Percentiles rank a stretch among this genome's conserved stretches.
Conservation (phyloP, 1,284 basidiomycete species). For the Trichosporon sp. region DNA sequence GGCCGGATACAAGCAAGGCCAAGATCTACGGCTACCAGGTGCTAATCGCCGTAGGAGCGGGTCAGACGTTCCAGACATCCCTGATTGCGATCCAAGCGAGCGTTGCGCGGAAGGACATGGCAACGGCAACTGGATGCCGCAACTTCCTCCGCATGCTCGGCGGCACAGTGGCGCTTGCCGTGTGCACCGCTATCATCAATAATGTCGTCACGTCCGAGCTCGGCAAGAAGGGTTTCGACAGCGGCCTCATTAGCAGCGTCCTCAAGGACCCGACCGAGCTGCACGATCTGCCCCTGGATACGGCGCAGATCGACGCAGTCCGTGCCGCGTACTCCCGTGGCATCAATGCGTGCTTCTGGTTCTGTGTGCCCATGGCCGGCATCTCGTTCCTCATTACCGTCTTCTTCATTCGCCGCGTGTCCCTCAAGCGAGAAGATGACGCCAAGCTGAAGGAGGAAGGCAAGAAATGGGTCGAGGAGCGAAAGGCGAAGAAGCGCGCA, state of each 20-base stretch:
- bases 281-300: slow-evolving; percentile 12
- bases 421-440: slow-evolving; percentile 32
- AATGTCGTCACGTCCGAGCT: slow-evolving; percentile 26
- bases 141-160: slow-evolving; percentile 38
- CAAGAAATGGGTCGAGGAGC: slow-evolving; percentile 26
- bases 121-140: slow-evolving; percentile 31
- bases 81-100: slow-evolving; percentile 53
- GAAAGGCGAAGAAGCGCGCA: slow-evolving; percentile 12
- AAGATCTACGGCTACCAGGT: slow-evolving; percentile 62
- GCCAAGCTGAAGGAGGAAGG: slow-evolving; percentile 26
- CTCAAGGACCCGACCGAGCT: slow-evolving; percentile 28
- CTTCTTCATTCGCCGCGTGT: slow-evolving; percentile 29
- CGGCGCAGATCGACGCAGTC: slow-evolving; percentile 13
- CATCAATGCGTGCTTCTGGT: slow-evolving; percentile 30
- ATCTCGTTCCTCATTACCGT: slow-evolving; percentile 29
- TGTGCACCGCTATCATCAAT: slow-evolving; percentile 26
- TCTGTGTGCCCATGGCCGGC: slow-evolving; percentile 29
- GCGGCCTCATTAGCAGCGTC: slow-evolving; percentile 9
- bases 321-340: slow-evolving; percentile 25
- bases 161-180: slow-evolving; percentile 21
- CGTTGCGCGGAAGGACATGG: slow-evolving; percentile 32
- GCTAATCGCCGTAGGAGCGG: slow-evolving; percentile 61
- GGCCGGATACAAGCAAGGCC: slow-evolving; percentile 51
- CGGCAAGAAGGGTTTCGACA: background rate
- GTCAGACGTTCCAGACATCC: slow-evolving; percentile 44